Evolutionary conservation across 768 basidiomycete genomes (phyloP).

Genomic region (Rhizopogon sp.): DNA sequence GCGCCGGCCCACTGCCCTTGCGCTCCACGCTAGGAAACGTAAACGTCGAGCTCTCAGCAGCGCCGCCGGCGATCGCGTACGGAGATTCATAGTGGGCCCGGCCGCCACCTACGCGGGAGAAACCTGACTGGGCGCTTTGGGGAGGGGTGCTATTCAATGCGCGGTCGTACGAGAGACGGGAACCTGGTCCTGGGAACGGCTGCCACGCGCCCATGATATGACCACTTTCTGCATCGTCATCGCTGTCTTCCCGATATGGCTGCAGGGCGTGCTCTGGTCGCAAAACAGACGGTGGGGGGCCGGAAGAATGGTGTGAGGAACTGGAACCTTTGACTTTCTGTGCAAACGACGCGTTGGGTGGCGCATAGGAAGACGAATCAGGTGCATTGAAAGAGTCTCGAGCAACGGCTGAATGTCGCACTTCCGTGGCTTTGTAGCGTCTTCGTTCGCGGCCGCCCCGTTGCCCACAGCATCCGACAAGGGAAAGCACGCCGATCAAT

Average conservation of each 20-base stretch:
- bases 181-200: conserved; percentile 48
- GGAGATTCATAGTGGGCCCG: conserved; percentile 81
- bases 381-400: conserved; percentile 22
- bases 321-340: conserved; percentile 21
- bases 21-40: conserved; percentile 65
- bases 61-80: conserved; percentile 59
- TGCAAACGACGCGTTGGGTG: conserved; percentile 32
- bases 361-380: conserved; percentile 48
- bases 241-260: conserved; percentile 75
- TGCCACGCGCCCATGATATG: conserved; percentile 97
- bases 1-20: conserved; percentile 15
- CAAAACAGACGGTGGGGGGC: conserved; percentile 63
- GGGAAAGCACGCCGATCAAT: conserved; percentile 75
- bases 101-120: conserved; percentile 85
- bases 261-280: conserved; percentile 74
- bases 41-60: conserved; percentile 45
- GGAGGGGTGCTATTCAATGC: conserved; percentile 22
- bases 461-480: conserved; percentile 63
- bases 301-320: conserved; percentile 39
- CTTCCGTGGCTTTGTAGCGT: conserved; percentile 20
- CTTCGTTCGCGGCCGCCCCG: conserved; percentile 28
- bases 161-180: conserved; percentile 19
- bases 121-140: conserved; percentile 49
- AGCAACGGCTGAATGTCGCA: conserved; percentile 4
- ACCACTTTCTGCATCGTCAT: conserved; percentile 63